These are phyloP conservation scores for Vaccinium corymbosum DNA, from an alignment of 148 eudicot species.

Conservation along the genomic window DNA sequence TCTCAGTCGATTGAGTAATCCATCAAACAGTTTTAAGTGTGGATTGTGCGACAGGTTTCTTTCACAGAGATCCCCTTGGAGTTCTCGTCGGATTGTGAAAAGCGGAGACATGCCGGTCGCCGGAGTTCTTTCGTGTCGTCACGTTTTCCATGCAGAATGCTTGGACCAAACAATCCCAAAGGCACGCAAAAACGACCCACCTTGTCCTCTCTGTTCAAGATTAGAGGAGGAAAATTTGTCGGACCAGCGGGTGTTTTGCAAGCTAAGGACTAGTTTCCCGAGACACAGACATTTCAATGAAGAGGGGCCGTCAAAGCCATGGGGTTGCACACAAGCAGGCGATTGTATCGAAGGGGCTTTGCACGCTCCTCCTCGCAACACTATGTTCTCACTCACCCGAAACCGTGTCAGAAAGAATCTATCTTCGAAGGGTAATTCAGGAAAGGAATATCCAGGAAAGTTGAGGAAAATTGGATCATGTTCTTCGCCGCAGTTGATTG, in stretches of 20 bases:
- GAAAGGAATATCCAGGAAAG: conserved; percentile 64
- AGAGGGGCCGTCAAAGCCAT: conserved; percentile 64
- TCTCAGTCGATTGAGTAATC: conserved; percentile 29
- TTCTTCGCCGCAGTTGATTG: conserved; percentile 47
- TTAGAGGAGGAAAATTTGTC: conserved; percentile 44
- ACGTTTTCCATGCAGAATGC: conserved; percentile 96
- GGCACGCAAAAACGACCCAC: conserved; percentile 69
- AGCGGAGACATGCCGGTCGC: conserved; percentile 88
- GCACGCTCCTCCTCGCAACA: conserved; percentile 49
- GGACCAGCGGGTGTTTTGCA: conserved; percentile 44
- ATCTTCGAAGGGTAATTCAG: conserved; percentile 42
- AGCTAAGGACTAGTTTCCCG: conserved; percentile 45
- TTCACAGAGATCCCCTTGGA: conserved; percentile 93
- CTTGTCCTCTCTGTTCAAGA: conserved; percentile 79
- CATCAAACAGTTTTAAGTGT: conserved; percentile 42
- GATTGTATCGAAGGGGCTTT: conserved; percentile 88
- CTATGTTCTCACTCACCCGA: conserved; percentile 57
- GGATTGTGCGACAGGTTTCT: conserved; percentile 81
- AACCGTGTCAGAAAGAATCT: conserved; percentile 49
- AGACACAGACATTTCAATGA: conserved; percentile 49
- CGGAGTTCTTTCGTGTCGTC: conserved; percentile 79
- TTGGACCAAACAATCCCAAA: conserved; percentile 82
- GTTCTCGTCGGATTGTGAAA: conserved; percentile 73
- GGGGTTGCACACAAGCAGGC: conserved; percentile 82
- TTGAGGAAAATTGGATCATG: conserved; percentile 46